Conservation (phyloP, 2,329 filamentous ascomycete genomes). For the Aphanocladium album region DNA sequence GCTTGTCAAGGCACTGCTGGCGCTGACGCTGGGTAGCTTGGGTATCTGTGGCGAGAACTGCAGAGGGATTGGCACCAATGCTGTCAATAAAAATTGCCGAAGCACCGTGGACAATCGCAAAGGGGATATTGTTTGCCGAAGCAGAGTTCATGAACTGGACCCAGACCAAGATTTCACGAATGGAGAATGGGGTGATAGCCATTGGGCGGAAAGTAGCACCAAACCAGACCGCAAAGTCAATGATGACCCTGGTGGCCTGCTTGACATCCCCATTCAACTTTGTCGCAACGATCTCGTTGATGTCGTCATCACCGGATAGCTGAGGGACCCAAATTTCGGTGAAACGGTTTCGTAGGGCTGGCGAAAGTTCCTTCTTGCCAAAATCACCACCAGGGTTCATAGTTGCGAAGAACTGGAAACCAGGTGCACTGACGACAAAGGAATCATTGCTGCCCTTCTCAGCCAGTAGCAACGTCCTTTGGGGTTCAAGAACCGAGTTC, state of each 20-base stretch:
- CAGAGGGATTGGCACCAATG: slow-evolving; percentile 89
- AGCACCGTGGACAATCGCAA: slow-evolving; percentile 70
- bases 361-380: slow-evolving; percentile 94
- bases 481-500: slow-evolving; percentile 92
- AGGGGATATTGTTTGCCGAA: slow-evolving; percentile 38
- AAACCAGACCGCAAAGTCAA: slow-evolving; percentile 92
- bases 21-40: slow-evolving; percentile 68
- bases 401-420: slow-evolving; percentile 94
- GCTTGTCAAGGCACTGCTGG: slow-evolving; percentile 63
- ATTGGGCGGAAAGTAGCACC: slow-evolving; percentile 73
- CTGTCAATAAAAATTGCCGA: slow-evolving; percentile 95
- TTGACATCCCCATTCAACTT: slow-evolving; percentile 60
- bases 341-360: slow-evolving; percentile 90
- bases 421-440: slow-evolving; percentile 66
- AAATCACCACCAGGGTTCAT: slow-evolving; percentile 99
- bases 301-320: slow-evolving; percentile 77
- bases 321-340: slow-evolving; percentile 98
- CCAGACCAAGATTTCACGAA: slow-evolving; percentile 91
- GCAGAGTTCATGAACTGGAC: slow-evolving; percentile 82
- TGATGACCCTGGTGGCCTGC: slow-evolving; percentile 61
- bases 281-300: slow-evolving; percentile 76
- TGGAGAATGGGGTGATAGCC: slow-evolving; percentile 72
- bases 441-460: slow-evolving; percentile 89
- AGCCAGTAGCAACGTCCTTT: slow-evolving; percentile 78
- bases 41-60: slow-evolving; percentile 68